A percentile compares a stretch with the other conserved stretches of the same genome.
Conservation (phyloP, 78 protist species). For the Ministeria vibrans region DNA sequence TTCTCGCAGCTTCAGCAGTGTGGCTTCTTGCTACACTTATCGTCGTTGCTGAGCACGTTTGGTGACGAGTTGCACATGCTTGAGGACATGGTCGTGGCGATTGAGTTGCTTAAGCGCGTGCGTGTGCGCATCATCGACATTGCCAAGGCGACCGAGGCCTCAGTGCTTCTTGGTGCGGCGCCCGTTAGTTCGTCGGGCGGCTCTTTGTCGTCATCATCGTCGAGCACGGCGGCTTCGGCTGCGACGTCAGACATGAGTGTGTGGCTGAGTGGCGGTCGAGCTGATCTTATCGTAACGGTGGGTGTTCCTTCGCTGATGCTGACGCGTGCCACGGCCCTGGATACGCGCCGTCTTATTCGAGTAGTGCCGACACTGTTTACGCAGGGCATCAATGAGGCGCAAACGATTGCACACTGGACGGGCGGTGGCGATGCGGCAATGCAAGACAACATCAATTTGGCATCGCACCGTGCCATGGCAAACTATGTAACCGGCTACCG, state of each 20-base stretch:
- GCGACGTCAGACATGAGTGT: no score
- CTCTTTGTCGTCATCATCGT: background rate
- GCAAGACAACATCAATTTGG: background rate
- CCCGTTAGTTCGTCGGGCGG: background rate
- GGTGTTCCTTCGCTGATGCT: background rate
- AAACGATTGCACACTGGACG: background rate
- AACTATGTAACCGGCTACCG: no score
- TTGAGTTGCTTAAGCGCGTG: background rate
- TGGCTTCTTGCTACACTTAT: background rate
- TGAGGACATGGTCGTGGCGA: background rate
- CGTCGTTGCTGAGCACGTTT: background rate
- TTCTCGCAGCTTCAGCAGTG: background rate
- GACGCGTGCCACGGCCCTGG: background rate
- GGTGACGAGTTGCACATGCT: constrained; percentile 11
- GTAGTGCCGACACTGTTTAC: background rate
- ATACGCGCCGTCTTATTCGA: background rate
- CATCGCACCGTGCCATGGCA: no score
- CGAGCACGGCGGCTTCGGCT: background rate
- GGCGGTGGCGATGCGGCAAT: background rate
- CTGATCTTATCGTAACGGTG: background rate
- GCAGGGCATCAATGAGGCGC: constrained; percentile 16
- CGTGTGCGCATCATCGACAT: background rate
- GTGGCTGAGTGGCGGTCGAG: background rate
- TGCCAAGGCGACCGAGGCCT: background rate
- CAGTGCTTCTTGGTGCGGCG: background rate